Evolutionary conservation across 1,139 yeast genomes (phyloP), one percentile per base, ranked within the genome.

Genomic region (Hanseniaspora sp.): DNA sequence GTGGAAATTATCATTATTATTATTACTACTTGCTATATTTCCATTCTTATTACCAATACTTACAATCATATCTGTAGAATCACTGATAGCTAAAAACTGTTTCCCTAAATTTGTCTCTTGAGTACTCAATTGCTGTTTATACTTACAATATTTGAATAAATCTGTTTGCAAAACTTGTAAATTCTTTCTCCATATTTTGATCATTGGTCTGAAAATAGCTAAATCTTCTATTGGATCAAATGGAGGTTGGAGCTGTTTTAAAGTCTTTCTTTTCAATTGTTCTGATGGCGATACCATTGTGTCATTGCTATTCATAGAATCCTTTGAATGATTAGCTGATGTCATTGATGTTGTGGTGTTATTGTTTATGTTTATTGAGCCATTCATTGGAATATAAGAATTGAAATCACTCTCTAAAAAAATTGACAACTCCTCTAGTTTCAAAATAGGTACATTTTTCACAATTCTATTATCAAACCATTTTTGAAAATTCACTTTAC

Each of bases 231-330:
- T 83, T 48, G 87, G 94, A 67, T 94, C 98, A 62, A 83, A 86
- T 0, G 98, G 98, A 1, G 94, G 86, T 33, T 86, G 83, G 55
- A 90, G 76, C 66, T 92, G 98, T 66, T 92, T 92, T 63, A 92
- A 74, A 2, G 97, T 90, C 65, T 85, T 86, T 52, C 98, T 77
- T 58, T 83, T 79, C 43, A 92, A 67, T 0, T 97, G 98, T 33
- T 95, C 81, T 0, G 82, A 80, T 15, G 72, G 96, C 73, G 56
- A 53, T 2, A 53, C 52, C 55, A 53, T 53, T 13, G 55, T 53
- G 31, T 54, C 71, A 85, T 74, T 61, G 74, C 69, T 7, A 67
- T 54, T 54, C 53, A 53, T 44, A 5, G 52, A 48, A 15, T 48
- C 56, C 18, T 47, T 40, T 2, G 56, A 48, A 9, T 44, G 47